A percentile compares a stretch with the other conserved stretches of the same genome.
Conservation (phyloP, 2,329 filamentous ascomycete genomes). For the Aureobasidium leucospermi region DNA sequence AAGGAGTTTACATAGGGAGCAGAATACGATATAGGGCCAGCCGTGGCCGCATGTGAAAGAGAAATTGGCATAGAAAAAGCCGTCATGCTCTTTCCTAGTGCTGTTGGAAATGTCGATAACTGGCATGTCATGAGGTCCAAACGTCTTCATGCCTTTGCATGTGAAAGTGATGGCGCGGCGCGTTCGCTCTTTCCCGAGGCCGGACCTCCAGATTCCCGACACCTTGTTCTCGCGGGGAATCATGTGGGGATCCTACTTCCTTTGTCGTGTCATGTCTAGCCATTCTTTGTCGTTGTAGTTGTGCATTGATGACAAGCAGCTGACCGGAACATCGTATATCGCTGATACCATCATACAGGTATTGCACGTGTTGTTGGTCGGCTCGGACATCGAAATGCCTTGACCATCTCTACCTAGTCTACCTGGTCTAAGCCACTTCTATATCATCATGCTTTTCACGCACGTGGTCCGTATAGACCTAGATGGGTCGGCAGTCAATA, state of each 20-base stretch:
- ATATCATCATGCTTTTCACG: not conserved
- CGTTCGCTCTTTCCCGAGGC: not conserved
- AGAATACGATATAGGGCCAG: not conserved
- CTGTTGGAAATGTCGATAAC: not conserved
- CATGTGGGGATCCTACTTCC: not conserved
- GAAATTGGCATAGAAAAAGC: not conserved
- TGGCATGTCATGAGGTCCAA: conserved; percentile 8
- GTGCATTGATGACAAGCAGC: not conserved
- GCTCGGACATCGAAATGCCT: not conserved
- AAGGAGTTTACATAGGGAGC: not conserved
- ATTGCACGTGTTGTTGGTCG: not conserved
- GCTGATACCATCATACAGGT: not conserved
- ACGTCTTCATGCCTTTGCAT: conserved; percentile 1
- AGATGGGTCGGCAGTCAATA: not conserved
- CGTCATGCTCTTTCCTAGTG: conserved; percentile 2
- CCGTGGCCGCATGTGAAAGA: not conserved
- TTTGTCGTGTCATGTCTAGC: not conserved
- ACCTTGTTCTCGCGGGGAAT: not conserved
- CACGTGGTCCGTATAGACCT: not conserved
- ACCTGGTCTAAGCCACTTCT: not conserved
- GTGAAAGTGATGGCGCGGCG: conserved; percentile 3
- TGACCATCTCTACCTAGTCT: not conserved
- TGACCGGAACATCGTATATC: not conserved
- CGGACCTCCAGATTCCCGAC: not conserved
- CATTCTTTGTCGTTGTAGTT: not conserved